Conservation (phyloP, 1,284 basidiomycete species). For the Ceratobasidium sp. region DNA sequence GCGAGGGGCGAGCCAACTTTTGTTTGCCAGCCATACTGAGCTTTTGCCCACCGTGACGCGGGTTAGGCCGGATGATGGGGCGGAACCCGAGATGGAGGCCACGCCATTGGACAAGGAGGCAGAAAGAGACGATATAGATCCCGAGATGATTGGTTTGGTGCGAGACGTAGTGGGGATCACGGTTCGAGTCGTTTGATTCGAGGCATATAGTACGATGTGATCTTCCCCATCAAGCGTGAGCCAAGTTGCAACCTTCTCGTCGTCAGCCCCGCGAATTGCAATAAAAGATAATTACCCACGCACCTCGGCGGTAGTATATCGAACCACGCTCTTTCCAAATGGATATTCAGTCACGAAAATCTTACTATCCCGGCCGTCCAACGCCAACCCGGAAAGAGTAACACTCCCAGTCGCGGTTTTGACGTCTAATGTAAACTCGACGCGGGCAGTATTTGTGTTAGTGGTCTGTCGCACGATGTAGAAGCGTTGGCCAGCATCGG, state of each 20-base stretch:
- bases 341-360: constrained; percentile 32
- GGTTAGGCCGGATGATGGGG: constrained; percentile 49
- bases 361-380: constrained; percentile 27
- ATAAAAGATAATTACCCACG: background rate
- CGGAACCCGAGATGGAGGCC: constrained; percentile 49
- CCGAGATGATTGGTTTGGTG: constrained; percentile 30
- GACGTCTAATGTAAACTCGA: constrained; percentile 7
- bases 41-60: constrained; percentile 45
- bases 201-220: constrained; percentile 52
- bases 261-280: background rate
- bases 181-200: constrained; percentile 50
- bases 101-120: constrained; percentile 40
- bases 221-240: constrained; percentile 50
- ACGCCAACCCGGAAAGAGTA: background rate
- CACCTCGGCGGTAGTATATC: constrained; percentile 35
- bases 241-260: constrained; percentile 50
- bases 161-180: constrained; percentile 44
- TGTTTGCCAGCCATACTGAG: constrained; percentile 29
- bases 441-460: constrained; percentile 12
- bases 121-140: constrained; percentile 36
- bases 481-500: constrained; percentile 44
- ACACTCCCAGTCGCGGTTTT: background rate
- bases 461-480: constrained; percentile 28
- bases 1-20: constrained; percentile 21
- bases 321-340: constrained; percentile 29